Evolutionary conservation across 257 asterid genomes (phyloP).

Genomic region (Vinca minor): DNA sequence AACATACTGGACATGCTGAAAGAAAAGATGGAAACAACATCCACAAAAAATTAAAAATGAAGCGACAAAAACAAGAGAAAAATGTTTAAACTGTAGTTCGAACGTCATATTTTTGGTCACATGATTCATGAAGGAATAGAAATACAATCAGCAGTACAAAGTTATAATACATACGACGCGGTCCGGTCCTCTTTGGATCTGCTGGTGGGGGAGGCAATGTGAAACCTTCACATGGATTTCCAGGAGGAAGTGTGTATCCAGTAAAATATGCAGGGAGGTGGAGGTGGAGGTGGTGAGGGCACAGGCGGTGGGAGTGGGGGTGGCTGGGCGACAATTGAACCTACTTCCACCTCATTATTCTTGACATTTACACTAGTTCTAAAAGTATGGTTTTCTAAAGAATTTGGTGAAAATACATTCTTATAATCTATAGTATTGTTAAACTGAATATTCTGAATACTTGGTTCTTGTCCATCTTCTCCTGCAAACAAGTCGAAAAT

Average conservation of each 20-base stretch:
- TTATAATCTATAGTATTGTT: constrained; percentile 17
- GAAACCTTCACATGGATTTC: constrained; percentile 82
- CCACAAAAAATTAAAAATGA: constrained; percentile 6
- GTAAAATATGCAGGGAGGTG: constrained; percentile 45
- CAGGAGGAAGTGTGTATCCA: constrained; percentile 84
- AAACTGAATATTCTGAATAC: constrained; percentile 31
- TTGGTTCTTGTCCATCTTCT: constrained; percentile 46
- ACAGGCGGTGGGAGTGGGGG: constrained; percentile 5
- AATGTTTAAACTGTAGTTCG: neutral
- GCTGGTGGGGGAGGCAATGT: constrained; percentile 91
- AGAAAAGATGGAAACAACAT: constrained; percentile 19
- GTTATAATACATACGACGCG: constrained; percentile 61
- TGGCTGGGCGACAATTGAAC: constrained; percentile 16
- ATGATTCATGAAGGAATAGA: neutral
- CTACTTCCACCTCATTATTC: constrained; percentile 18
- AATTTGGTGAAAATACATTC: constrained; percentile 27
- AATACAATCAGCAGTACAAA: neutral
- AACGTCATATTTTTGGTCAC: neutral
- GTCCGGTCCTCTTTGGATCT: constrained; percentile 82
- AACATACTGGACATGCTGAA: constrained; percentile 94
- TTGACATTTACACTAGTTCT: constrained; percentile 11
- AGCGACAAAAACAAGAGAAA: neutral
- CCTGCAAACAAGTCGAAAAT: constrained; percentile 36
- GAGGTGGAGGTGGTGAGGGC: constrained; percentile 21
- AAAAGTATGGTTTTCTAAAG: constrained; percentile 22